Percentiles rank a stretch among this genome's conserved stretches.
Evolutionary conservation across 768 basidiomycete genomes (phyloP).

Genomic region (Rhodosporidiobolus odoratus): DNA sequence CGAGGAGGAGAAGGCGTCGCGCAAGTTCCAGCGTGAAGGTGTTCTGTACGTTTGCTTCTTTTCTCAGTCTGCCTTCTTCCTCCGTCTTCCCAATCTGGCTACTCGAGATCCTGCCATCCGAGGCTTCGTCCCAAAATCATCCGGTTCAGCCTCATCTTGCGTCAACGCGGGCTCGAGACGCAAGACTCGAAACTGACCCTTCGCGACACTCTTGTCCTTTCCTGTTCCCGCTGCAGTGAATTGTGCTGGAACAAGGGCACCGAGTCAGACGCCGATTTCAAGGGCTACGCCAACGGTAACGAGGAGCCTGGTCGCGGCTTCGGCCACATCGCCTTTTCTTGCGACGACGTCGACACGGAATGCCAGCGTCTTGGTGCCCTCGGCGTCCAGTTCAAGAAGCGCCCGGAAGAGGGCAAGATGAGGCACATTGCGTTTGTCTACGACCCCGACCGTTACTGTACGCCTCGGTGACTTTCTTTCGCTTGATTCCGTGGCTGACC

Average conservation of each 20-base stretch:
- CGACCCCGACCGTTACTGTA: constrained; percentile 22
- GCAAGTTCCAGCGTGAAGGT: constrained; percentile 63
- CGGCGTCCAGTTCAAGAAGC: constrained; percentile 81
- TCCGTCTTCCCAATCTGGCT: too few species aligned
- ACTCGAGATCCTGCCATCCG: too few species aligned
- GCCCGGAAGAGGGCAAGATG: constrained; percentile 50
- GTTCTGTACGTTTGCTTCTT: constrained; percentile 17
- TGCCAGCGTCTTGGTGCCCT: constrained; percentile 75
- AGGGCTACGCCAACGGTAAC: constrained; percentile 83
- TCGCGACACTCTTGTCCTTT: not conserved
- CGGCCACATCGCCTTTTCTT: constrained; percentile 82
- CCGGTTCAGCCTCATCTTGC: too few species aligned
- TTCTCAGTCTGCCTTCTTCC: not conserved
- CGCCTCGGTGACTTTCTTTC: not conserved
- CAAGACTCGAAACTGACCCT: too few species aligned
- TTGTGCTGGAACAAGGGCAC: constrained; percentile 54
- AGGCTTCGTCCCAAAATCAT: too few species aligned
- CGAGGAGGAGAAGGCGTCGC: constrained; percentile 54
- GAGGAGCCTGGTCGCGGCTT: constrained; percentile 69
- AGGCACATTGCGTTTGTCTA: constrained; percentile 30
- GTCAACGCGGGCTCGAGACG: too few species aligned
- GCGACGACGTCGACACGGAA: constrained; percentile 73
- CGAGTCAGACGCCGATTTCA: constrained; percentile 68
- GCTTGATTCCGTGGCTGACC: not conserved
- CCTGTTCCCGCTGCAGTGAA: constrained; percentile 2